These are phyloP conservation scores for Sporothrix schenckii DNA, from an alignment of 2,329 filamentous ascomycete genomes.

Conservation along the genomic window DNA sequence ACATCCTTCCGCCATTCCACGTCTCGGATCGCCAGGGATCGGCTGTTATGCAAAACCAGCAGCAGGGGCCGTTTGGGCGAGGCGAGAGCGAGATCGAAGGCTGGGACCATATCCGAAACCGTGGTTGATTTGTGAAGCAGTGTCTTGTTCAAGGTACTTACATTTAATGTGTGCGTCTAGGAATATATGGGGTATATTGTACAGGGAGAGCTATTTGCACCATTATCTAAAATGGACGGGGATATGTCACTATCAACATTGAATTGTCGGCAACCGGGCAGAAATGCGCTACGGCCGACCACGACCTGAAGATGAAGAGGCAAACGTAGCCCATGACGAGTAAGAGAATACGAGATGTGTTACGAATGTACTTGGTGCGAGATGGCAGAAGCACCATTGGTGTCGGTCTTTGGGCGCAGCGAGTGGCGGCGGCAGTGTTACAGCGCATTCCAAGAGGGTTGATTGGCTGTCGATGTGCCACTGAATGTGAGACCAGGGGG, in stretches of 20 bases:
- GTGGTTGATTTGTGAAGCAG: not conserved
- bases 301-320: not conserved
- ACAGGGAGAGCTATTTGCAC: not conserved
- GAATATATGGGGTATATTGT: no score
- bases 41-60: slow-evolving; percentile 6
- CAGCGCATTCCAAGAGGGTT: not conserved
- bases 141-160: not conserved
- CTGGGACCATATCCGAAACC: slow-evolving; percentile 6
- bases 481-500: not conserved
- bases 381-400: not conserved
- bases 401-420: slow-evolving; percentile 6
- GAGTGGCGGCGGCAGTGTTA: not conserved
- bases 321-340: not conserved
- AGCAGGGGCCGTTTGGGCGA: not conserved
- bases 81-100: not conserved
- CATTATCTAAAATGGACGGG: not conserved
- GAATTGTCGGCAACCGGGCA: not conserved
- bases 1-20: slow-evolving; percentile 21
- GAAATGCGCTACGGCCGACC: not conserved
- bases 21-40: slow-evolving; percentile 30
- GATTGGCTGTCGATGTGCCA: slow-evolving; percentile 1
- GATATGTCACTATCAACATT: not conserved
- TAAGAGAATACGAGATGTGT: not conserved
- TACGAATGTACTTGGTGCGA: not conserved
- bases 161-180: not conserved